Base-by-base conservation (phyloP, 805 yeast genomes). In the Metschnikowia gruessii region DNA sequence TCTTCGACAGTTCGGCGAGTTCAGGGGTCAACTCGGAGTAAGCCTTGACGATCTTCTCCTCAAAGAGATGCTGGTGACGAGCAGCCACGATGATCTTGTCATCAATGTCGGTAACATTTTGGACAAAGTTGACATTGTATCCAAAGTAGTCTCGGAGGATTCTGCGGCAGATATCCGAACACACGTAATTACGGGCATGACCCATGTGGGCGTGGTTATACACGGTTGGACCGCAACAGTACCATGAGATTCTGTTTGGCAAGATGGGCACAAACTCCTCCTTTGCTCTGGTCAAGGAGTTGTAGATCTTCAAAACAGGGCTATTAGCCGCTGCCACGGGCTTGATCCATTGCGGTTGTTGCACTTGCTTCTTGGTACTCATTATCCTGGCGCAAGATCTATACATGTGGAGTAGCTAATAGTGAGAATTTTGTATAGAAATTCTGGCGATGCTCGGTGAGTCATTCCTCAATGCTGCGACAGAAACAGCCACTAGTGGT, bases 151-250 rank as follows among this genome's bases (percentile, higher is more conserved):
- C 88, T 65, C 85, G 89, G 54, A 94, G 64, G 42, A 94, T 79
- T 56, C 99, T 79, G 64, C 99, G 82, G 63, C 90, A 87, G 62
- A 94, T 89, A 65, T 94, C 99, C 43, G 87, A 87, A 9, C 96
- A 81, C 41, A 94, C 98, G 61, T 94, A 94, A 69, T 94, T 94
- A 66, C 99, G 77, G 12, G 99, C 99, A 65, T 94, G 99, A 18
- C 99, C 99, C 97, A 94, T 90, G 63, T 94, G 99, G 43, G 91
- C 81, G 29, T 94, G 82, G 67, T 94, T 96, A 62, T 94, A 94
- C 13, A 94, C 99, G 0, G 99, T 94, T 11, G 99, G 99, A 5
- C 99, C 99, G 77, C 99, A 94, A 48, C 90, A 87, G 71, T 94
- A 94, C 99, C 99, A 94, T 0, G 90, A 78, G 41, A 94, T 86